A percentile compares a stretch with the other conserved stretches of the same genome.
These are phyloP conservation scores for Exobasidium rhododendri DNA, from an alignment of 1,284 basidiomycete genomes.

Conservation along the genomic window DNA sequence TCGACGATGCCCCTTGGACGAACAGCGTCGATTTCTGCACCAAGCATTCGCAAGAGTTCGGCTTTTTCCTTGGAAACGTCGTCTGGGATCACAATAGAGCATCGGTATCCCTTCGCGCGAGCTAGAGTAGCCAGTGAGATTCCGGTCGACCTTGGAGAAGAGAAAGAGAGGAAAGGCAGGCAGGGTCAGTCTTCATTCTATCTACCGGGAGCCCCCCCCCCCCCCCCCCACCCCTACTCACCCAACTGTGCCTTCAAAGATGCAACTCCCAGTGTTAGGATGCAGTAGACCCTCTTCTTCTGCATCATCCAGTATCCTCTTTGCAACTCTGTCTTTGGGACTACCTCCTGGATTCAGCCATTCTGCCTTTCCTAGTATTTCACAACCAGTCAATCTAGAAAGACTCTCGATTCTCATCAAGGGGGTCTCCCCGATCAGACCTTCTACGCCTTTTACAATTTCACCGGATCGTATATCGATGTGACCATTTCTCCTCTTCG, in stretches of 20 bases:
- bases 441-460: conserved; percentile 42
- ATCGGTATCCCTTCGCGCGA: conserved; percentile 64
- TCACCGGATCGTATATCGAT: conserved; percentile 11
- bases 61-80: conserved; percentile 81
- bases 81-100: conserved; percentile 54
- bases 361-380: conserved; percentile 67
- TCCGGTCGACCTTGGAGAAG: conserved; percentile 78
- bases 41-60: conserved; percentile 75
- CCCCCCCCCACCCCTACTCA: too few relatives aligned
- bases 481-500: not conserved
- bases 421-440: conserved; percentile 72
- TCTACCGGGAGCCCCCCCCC: too few relatives aligned
- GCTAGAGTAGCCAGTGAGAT: conserved; percentile 85
- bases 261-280: conserved; percentile 83
- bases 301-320: conserved; percentile 76
- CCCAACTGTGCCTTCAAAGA: conserved; percentile 96
- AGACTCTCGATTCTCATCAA: conserved; percentile 85
- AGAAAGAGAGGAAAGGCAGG: too few relatives aligned
- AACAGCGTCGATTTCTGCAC: conserved; percentile 74
- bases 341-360: conserved; percentile 96
- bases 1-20: conserved; percentile 52
- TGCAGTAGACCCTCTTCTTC: conserved; percentile 77
- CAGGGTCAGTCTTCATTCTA: too few relatives aligned
- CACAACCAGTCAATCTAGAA: conserved; percentile 83
- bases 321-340: conserved; percentile 92